Base-by-base conservation (phyloP, 2,329 filamentous ascomycete genomes). In the Capronia americana region DNA sequence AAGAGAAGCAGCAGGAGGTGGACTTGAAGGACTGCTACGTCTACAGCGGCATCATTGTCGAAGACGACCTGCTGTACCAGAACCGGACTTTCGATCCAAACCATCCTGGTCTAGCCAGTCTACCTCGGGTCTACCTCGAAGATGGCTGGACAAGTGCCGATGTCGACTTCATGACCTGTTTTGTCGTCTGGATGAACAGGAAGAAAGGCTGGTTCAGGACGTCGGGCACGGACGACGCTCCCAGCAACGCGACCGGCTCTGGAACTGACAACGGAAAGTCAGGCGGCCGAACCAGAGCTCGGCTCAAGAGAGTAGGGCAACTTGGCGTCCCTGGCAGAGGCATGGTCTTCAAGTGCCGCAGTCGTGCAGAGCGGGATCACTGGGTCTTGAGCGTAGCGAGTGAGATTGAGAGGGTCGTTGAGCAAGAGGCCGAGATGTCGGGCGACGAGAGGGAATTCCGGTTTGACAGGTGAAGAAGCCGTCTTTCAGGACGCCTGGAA, bases 311-410 rank as follows among this genome's bases (percentile, higher is more conserved):
- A 46, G 88, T 90, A 0, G 86, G 86, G 30, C 83, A 85, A 67
- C 76, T 90, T 30, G 88, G 88, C 11, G 82, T 83, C 7, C 84
- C 85, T 32, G 88, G 88, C 4, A 79, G 86, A 51, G 87, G 85
- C 48, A 84, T 89, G 57, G 88, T 90, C 12, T 90, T 90, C 74
- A 87, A 88, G 73, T 84, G 88, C 41, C 81, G 88, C 61, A 88
- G 85, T 75, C 80, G 88, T 10, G 83, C 87, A 0, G 88, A 90
- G 75, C 83, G 88, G 67, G 88, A 90, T 76, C 84, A 87, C 71
- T 90, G 88, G 88, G 88, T 90, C 26, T 76, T 90, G 74, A 87
- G 83, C 41, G 86, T 90, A 65, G 84, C 84, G 61, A 86, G 86
- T 68, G 88, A 90, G 78, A 90, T 90, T 74, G 88, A 90, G 51